Percentiles rank a stretch among this genome's conserved stretches.
Conservation (phyloP, 1,284 basidiomycete genomes). For the Austroboletus niveus region DNA sequence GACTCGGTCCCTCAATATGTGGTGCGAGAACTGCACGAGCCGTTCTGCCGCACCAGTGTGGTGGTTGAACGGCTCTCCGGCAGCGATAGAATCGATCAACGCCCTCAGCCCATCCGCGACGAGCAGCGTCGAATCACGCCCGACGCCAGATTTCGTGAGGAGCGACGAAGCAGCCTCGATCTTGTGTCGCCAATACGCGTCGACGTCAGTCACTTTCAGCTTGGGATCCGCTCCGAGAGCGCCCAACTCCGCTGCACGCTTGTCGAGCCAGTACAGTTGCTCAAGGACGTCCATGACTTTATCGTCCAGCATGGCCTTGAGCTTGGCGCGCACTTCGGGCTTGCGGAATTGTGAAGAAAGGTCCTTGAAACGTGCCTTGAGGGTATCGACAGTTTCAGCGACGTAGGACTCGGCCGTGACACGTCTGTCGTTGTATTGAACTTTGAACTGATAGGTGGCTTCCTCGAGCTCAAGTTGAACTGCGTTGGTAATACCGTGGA, state of each 20-base stretch:
- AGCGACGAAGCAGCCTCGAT: slow-evolving; percentile 90
- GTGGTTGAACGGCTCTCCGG: slow-evolving; percentile 88
- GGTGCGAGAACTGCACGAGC: slow-evolving; percentile 88
- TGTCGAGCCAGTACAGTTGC: slow-evolving; percentile 96
- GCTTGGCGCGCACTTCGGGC: slow-evolving; percentile 82
- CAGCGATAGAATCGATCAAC: slow-evolving; percentile 85
- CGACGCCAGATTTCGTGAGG: slow-evolving; percentile 96
- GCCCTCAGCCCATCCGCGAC: slow-evolving; percentile 92
- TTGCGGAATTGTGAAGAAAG: slow-evolving; percentile 86
- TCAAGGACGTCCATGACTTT: slow-evolving; percentile 97
- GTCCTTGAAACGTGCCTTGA: slow-evolving; percentile 91
- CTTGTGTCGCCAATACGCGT: slow-evolving; percentile 95
- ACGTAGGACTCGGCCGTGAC: slow-evolving; percentile 97
- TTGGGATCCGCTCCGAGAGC: slow-evolving; percentile 71
- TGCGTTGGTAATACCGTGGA: slow-evolving; percentile 94
- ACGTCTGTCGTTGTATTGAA: slow-evolving; percentile 97
- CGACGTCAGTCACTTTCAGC: slow-evolving; percentile 76
- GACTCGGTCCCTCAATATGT: slow-evolving; percentile 89
- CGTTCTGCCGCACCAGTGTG: slow-evolving; percentile 88
- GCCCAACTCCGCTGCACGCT: slow-evolving; percentile 75
- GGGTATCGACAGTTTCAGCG: slow-evolving; percentile 91
- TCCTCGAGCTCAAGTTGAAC: slow-evolving; percentile 97
- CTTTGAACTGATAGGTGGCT: slow-evolving; percentile 98
- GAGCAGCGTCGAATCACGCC: slow-evolving; percentile 89
- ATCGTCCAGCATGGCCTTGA: slow-evolving; percentile 93